phyloP scores from a whole-genome alignment of 2,329 filamentous ascomycete genomes.

The Didymosphaeria variabile region DNA sequence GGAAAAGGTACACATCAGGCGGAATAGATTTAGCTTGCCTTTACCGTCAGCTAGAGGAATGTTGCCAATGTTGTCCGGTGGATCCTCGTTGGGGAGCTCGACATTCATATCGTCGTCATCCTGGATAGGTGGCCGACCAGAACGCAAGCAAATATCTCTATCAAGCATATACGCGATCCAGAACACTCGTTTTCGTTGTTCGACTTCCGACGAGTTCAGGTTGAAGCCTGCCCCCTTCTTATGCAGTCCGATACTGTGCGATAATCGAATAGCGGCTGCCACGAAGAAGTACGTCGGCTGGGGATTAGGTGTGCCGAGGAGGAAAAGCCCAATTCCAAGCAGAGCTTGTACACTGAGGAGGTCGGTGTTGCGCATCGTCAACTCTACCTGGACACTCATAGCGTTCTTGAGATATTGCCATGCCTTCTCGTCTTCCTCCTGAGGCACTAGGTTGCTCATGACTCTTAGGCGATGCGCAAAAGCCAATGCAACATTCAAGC shows the following conservation, averaged over 20 bases:
- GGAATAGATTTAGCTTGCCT: constrained; percentile 93
- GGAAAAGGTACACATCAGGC: constrained; percentile 89
- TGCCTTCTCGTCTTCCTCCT: constrained; percentile 91
- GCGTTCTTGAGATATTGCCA: constrained; percentile 98
- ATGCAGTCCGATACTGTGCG: constrained; percentile 94
- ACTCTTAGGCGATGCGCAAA: constrained; percentile 91
- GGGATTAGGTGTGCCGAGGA: constrained; percentile 95
- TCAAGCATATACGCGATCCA: constrained; percentile 81
- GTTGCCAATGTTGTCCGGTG: constrained; percentile 91
- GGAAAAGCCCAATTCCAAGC: constrained; percentile 90
- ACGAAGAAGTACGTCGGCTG: constrained; percentile 93
- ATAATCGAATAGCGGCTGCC: constrained; percentile 86
- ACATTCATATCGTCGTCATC: constrained; percentile 93
- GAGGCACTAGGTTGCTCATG: constrained; percentile 91
- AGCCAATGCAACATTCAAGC: constrained; percentile 91
- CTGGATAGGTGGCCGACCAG: constrained; percentile 75
- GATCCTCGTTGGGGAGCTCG: constrained; percentile 89
- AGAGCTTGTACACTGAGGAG: constrained; percentile 93
- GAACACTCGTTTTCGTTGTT: constrained; percentile 83
- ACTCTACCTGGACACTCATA: constrained; percentile 88
- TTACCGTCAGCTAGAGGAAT: constrained; percentile 89
- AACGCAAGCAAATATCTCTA: constrained; percentile 76
- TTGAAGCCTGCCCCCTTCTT: constrained; percentile 94
- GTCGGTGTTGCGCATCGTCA: constrained; percentile 96
- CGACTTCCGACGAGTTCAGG: constrained; percentile 90